Conservation (phyloP, 1,139 yeast species). For the Geotrichum phurueaensis region DNA sequence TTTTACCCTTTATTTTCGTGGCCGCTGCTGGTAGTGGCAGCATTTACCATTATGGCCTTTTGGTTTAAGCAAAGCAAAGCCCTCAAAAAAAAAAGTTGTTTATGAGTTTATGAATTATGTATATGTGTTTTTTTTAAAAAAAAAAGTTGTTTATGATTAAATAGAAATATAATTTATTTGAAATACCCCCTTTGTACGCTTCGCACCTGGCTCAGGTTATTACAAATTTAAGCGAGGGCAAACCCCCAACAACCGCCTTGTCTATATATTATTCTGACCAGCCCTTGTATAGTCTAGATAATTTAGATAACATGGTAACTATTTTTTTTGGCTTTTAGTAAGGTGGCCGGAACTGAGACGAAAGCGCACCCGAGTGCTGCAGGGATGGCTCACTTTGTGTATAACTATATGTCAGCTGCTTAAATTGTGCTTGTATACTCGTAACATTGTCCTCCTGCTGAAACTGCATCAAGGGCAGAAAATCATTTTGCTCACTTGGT, state of each 20-base stretch:
- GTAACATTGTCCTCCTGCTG: background rate
- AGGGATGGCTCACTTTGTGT: background rate
- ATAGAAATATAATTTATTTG: background rate
- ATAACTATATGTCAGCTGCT: background rate
- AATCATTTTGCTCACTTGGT: conserved; percentile 22
- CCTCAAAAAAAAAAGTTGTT: background rate
- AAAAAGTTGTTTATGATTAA: background rate
- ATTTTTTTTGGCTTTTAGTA: background rate
- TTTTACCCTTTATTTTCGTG: background rate
- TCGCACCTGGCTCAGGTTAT: too few relatives aligned
- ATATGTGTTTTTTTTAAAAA: background rate
- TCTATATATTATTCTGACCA: too few relatives aligned
- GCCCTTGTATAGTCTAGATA: too few relatives aligned
- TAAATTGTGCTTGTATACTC: background rate
- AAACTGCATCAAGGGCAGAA: background rate
- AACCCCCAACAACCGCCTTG: background rate
- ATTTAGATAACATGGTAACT: too few relatives aligned
- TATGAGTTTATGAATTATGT: background rate
- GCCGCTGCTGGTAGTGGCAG: background rate
- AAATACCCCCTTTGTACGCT: too few relatives aligned
- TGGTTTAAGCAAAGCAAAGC: background rate
- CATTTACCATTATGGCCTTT: background rate
- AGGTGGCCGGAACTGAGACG: background rate
- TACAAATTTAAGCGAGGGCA: too few relatives aligned
- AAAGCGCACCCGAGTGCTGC: conserved; percentile 1